phyloP scores from a whole-genome alignment of 805 yeast genomes.

The Kluyveromyces siamensis region DNA sequence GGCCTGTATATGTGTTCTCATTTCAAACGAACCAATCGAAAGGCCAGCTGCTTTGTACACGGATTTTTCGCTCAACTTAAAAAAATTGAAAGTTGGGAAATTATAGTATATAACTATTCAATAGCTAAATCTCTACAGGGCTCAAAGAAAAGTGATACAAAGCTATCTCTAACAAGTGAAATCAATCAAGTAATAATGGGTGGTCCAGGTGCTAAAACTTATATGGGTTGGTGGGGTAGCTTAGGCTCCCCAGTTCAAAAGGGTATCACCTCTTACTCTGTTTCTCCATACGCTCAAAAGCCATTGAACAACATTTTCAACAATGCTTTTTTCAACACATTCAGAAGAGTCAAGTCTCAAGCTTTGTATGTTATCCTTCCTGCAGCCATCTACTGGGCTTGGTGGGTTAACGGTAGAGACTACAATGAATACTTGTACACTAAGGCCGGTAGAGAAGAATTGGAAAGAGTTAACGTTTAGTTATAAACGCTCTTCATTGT shows the following conservation, averaged over 20 bases:
- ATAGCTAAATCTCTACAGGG: no score
- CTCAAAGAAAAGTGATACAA: no score
- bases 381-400: constrained; percentile 67
- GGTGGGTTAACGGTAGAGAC: constrained; percentile 82
- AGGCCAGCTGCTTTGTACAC: neutral
- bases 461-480: constrained; percentile 50
- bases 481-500: neutral
- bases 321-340: constrained; percentile 82
- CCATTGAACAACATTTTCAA: constrained; percentile 83
- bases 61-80: neutral
- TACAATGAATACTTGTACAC: constrained; percentile 92
- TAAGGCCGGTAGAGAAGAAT: constrained; percentile 95
- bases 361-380: constrained; percentile 71
- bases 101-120: no score
- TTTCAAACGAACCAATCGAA: constrained; percentile 2
- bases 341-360: constrained; percentile 90
- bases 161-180: neutral
- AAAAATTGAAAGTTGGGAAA: neutral
- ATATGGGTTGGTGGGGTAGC: constrained; percentile 98
- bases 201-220: constrained; percentile 65
- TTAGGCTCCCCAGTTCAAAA: constrained; percentile 83
- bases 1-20: neutral
- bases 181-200: constrained; percentile 37
- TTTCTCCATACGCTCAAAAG: constrained; percentile 88
- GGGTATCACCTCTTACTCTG: constrained; percentile 78